Percentiles rank a stretch among this genome's conserved stretches.
phyloP scores from a whole-genome alignment of 371 early-diverging fungal genomes.

The Batrachochytrium dendrobatidis region DNA sequence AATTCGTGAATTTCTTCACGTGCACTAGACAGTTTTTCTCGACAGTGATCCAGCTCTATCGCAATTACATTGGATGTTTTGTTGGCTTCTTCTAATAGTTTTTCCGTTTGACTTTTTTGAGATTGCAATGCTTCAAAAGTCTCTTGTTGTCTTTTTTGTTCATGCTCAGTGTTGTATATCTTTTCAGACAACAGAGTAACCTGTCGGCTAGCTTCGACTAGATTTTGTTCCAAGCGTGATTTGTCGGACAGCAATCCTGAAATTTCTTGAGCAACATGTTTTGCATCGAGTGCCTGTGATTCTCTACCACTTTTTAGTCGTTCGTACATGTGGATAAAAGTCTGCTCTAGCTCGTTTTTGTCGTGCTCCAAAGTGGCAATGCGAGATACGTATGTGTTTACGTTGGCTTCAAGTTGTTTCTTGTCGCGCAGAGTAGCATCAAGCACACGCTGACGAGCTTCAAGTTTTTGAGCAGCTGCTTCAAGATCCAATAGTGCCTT shows the following conservation, averaged over 20 bases:
- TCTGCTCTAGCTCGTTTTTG: constrained; percentile 2
- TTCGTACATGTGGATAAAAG: constrained; percentile 3
- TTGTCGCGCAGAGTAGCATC: background rate
- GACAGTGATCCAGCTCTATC: constrained; percentile 4
- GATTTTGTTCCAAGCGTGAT: background rate
- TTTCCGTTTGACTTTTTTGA: background rate
- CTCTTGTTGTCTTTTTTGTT: background rate
- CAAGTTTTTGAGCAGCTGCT: background rate
- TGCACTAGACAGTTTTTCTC: background rate
- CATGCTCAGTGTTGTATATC: background rate
- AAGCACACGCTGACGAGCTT: background rate
- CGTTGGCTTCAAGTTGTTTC: background rate
- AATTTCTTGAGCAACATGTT: background rate
- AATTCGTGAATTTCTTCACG: constrained; percentile 3
- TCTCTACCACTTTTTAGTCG: constrained; percentile 1
- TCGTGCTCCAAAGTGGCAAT: background rate
- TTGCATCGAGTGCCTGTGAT: background rate
- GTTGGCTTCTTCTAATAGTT: constrained; percentile 3
- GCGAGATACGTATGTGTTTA: background rate
- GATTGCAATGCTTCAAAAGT: background rate
- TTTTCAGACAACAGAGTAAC: background rate
- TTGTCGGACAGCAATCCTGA: background rate
- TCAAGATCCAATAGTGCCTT: background rate
- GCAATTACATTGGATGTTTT: background rate
- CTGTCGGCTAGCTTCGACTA: background rate